Conservation (phyloP, 805 yeast genomes). For the Candida montana region DNA sequence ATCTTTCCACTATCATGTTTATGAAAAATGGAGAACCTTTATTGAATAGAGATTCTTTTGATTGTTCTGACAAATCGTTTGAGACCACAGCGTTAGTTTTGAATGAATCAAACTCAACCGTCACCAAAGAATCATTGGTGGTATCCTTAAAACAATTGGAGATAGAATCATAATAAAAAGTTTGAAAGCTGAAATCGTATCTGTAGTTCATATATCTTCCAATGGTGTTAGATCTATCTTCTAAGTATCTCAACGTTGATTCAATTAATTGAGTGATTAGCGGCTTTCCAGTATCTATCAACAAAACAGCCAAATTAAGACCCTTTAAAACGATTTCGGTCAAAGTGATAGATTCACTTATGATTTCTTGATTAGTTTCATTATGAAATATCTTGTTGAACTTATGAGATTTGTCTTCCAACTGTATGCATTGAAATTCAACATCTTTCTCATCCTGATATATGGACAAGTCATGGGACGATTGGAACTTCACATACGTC, state of each 20-base stretch:
- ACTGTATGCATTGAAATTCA: constrained; percentile 1
- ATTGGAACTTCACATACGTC: constrained; percentile 12
- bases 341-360: constrained; percentile 8
- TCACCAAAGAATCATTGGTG: too few relatives aligned
- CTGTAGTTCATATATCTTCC: constrained; percentile 1
- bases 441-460: neutral
- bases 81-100: too few relatives aligned
- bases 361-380: neutral
- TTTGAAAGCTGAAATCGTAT: constrained; percentile 1
- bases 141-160: neutral
- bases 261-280: neutral
- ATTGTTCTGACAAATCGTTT: too few relatives aligned
- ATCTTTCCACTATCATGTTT: neutral
- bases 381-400: constrained; percentile 12
- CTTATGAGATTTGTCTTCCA: neutral
- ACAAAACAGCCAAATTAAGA: neutral
- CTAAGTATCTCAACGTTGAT: neutral
- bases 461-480: neutral
- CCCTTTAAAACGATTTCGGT: constrained; percentile 12
- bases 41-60: too few relatives aligned
- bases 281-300: neutral
- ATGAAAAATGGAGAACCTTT: neutral
- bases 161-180: neutral
- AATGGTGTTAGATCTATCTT: neutral
- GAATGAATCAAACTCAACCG: too few relatives aligned